phyloP scores from a whole-genome alignment of 2,329 filamentous ascomycete species.

The Diaporthe sp. region DNA sequence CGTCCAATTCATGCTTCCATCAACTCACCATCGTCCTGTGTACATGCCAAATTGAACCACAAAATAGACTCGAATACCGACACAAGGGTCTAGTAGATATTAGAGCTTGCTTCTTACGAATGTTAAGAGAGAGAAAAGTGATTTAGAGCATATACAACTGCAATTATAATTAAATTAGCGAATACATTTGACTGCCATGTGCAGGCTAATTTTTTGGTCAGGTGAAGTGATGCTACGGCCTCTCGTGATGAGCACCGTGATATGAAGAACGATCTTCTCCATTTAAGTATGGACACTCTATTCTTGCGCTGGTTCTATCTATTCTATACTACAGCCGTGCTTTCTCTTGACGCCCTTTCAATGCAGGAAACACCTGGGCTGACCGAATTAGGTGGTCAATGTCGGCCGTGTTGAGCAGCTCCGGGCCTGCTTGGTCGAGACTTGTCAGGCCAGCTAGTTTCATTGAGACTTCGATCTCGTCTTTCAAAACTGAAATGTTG shows the following conservation, averaged over 20 bases:
- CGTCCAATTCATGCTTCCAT: not conserved
- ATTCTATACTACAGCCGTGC: not conserved
- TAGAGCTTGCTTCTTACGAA: not conserved
- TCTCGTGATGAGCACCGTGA: not conserved
- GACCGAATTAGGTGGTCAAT: conserved; percentile 18
- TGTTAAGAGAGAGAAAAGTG: not conserved
- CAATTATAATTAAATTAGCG: not conserved
- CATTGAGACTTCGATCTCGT: conserved; percentile 28
- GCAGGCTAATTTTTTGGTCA: too few species aligned
- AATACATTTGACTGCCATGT: not conserved
- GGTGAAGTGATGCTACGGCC: not conserved
- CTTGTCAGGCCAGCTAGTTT: conserved; percentile 17
- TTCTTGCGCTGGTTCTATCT: not conserved
- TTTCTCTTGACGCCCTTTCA: not conserved
- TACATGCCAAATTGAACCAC: too few species aligned
- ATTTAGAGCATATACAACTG: not conserved
- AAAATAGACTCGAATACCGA: not conserved
- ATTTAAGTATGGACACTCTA: not conserved
- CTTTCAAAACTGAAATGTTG: not conserved
- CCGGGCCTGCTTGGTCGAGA: conserved; percentile 27
- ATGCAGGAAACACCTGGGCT: not conserved
- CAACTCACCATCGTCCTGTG: too few species aligned
- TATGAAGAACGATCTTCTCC: too few species aligned
- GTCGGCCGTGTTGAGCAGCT: conserved; percentile 22
- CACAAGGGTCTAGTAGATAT: not conserved